These are phyloP conservation scores for Thelonectria blattea DNA, from an alignment of 2,329 filamentous ascomycete genomes.

Conservation along the genomic window DNA sequence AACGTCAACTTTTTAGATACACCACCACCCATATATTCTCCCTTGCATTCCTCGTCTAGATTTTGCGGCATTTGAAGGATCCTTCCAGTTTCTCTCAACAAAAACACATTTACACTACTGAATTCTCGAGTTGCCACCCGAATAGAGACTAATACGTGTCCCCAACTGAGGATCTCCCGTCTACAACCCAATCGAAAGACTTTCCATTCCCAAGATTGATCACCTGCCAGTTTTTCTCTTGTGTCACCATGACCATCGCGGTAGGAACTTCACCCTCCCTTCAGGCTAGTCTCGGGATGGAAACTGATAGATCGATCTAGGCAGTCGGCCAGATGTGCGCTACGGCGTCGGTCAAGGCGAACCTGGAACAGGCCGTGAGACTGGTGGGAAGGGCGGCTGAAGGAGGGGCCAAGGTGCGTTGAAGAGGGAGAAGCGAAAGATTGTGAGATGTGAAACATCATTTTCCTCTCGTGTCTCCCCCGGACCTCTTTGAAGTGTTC, in stretches of 20 bases:
- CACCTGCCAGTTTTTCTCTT: not conserved
- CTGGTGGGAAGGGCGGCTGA: constrained; percentile 75
- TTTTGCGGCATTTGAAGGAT: no score
- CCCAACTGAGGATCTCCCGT: no score
- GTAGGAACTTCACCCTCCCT: constrained; percentile 22
- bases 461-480: not conserved
- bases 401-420: constrained; percentile 75
- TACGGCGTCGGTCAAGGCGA: constrained; percentile 76
- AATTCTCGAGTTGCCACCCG: no score
- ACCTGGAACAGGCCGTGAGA: constrained; percentile 77
- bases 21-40: no score
- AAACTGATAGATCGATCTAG: constrained; percentile 50
- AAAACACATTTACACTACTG: no score
- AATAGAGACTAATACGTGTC: no score
- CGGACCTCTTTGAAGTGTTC: constrained; percentile 1
- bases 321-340: constrained; percentile 91
- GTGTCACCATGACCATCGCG: constrained; percentile 36
- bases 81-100: no score
- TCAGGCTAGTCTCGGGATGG: not conserved
- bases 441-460: constrained; percentile 29
- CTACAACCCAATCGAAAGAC: not conserved
- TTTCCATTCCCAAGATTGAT: constrained; percentile 4
- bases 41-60: no score
- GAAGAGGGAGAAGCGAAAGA: no score
- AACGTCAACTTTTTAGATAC: no score